Evolutionary conservation across 2,329 filamentous ascomycete genomes (phyloP).

Genomic region (Sarocladiaceae sp.): DNA sequence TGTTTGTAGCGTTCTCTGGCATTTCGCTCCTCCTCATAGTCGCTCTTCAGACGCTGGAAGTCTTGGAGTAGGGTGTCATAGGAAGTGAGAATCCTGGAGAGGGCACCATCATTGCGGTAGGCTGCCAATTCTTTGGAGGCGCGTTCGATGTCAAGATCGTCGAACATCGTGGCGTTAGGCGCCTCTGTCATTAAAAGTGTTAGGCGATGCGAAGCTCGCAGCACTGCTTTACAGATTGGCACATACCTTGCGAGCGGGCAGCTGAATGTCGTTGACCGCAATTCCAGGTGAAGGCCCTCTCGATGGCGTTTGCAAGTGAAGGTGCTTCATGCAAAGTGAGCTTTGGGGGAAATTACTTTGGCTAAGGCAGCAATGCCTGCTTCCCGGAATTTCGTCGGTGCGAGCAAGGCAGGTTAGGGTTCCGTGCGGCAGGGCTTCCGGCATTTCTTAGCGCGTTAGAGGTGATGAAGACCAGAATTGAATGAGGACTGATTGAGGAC

Average conservation of each 20-base stretch:
- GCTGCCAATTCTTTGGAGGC: slow-evolving; percentile 24
- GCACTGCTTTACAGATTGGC: background rate
- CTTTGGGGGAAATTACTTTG: background rate
- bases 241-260: background rate
- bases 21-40: slow-evolving; percentile 53
- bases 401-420: background rate
- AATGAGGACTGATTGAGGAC: too few relatives aligned
- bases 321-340: background rate
- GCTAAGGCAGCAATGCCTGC: background rate
- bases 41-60: slow-evolving; percentile 51
- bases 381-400: background rate
- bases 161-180: slow-evolving; percentile 17
- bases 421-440: background rate
- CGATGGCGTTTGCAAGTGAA: background rate
- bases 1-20: slow-evolving; percentile 51
- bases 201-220: background rate
- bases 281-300: background rate
- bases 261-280: background rate
- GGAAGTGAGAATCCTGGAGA: slow-evolving; percentile 25
- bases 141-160: slow-evolving; percentile 22
- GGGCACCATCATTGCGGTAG: slow-evolving; percentile 22
- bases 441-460: too few relatives aligned
- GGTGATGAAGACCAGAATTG: too few relatives aligned
- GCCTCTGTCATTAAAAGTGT: background rate
- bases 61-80: slow-evolving; percentile 41